phyloP scores from a whole-genome alignment of 1,284 basidiomycete genomes.

The Ceratobasidium theobromae region DNA sequence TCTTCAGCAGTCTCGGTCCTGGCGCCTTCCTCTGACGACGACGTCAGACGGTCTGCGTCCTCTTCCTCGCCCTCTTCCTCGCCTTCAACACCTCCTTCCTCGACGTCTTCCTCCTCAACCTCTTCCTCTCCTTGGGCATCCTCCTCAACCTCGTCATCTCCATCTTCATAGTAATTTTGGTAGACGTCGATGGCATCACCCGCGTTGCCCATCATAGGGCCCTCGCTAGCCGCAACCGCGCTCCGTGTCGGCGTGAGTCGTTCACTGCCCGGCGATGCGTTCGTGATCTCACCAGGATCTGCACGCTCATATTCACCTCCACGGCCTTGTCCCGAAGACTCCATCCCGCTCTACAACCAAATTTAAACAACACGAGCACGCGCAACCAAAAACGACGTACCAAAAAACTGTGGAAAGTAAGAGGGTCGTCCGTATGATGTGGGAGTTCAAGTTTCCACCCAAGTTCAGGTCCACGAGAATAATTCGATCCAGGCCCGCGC shows the following conservation, averaged over 20 bases:
- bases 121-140: not conserved
- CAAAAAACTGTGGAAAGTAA: not conserved
- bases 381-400: not conserved
- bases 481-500: not conserved
- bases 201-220: not conserved
- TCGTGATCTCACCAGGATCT: not conserved
- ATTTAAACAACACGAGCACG: not conserved
- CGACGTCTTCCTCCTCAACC: not conserved
- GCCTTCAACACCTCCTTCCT: not conserved
- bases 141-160: not conserved
- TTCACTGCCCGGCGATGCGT: not conserved
- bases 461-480: not conserved
- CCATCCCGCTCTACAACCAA: not conserved
- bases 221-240: not conserved
- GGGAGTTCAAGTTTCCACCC: not conserved
- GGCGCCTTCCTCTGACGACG: slow-evolving; percentile 7
- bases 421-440: not conserved
- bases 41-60: not conserved
- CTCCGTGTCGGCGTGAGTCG: not conserved
- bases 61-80: not conserved
- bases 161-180: not conserved
- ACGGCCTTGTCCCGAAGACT: not conserved
- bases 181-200: not conserved
- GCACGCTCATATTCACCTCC: not conserved
- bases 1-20: slow-evolving; percentile 14